Percentiles rank a stretch among this genome's conserved stretches.
phyloP scores from a whole-genome alignment of 1,284 basidiomycete species.

The Tilletia caries region DNA sequence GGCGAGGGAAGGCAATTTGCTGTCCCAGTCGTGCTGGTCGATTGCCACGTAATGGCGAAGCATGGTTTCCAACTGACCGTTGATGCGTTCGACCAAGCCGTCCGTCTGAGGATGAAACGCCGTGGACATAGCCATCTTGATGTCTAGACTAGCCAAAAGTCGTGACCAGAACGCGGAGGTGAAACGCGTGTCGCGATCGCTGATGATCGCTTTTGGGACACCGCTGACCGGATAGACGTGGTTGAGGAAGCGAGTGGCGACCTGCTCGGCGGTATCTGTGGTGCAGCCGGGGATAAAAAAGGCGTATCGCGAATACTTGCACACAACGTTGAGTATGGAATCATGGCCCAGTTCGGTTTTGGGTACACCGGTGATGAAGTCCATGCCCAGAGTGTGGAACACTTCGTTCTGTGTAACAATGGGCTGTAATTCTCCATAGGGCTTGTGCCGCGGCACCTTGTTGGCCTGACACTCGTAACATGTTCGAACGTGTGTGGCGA shows the following conservation, averaged over 20 bases:
- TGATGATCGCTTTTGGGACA: not conserved
- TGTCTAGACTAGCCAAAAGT: conserved; percentile 21
- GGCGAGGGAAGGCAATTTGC: not conserved
- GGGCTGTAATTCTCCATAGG: not conserved
- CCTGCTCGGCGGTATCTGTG: not conserved
- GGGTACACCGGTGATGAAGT: not conserved
- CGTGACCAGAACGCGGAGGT: not conserved
- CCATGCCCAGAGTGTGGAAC: not conserved
- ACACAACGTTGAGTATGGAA: conserved; percentile 17
- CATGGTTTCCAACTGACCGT: conserved; percentile 55
- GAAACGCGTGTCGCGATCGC: not conserved
- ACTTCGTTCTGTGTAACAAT: not conserved
- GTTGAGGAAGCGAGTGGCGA: not conserved
- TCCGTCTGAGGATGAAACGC: conserved; percentile 47
- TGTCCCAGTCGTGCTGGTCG: conserved; percentile 23
- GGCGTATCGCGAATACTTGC: conserved; percentile 13
- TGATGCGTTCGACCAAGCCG: conserved; percentile 57
- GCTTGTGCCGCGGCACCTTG: not conserved
- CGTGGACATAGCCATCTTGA: conserved; percentile 32
- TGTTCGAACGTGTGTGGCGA: not conserved
- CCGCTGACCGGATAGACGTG: not conserved
- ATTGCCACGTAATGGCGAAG: conserved; percentile 30
- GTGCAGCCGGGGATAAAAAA: conserved; percentile 18
- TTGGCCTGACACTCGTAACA: not conserved
- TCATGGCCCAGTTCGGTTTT: not conserved